These are phyloP conservation scores for Luffa acutangula DNA, from an alignment of 306 rosid species.

Conservation along the genomic window DNA sequence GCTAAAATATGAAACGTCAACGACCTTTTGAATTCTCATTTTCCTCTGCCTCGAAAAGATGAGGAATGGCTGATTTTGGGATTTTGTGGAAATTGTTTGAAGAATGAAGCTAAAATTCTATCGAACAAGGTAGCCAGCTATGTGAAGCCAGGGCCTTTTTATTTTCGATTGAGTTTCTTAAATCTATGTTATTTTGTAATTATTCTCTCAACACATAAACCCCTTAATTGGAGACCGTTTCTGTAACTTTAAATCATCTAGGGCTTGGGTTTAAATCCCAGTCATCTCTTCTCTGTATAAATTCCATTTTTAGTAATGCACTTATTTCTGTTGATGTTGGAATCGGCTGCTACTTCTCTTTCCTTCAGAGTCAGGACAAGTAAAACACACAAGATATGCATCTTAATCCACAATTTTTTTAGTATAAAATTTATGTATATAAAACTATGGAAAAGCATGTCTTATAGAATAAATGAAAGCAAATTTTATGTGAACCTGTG, in stretches of 20 bases:
- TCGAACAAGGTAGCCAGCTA: not conserved
- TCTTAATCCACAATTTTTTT: not conserved
- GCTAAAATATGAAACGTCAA: too few species aligned
- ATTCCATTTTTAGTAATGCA: not conserved
- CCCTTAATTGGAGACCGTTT: not conserved
- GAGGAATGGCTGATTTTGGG: not conserved
- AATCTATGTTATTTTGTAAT: not conserved
- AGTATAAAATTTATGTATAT: not conserved
- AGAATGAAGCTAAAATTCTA: too few species aligned
- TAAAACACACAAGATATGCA: not conserved
- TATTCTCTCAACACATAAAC: not conserved
- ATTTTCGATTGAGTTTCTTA: not conserved
- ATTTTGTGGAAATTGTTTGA: too few species aligned
- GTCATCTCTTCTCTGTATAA: not conserved
- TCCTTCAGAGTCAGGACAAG: not conserved
- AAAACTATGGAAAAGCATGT: not conserved
- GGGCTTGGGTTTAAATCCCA: not conserved
- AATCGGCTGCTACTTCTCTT: not conserved
- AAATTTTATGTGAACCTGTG: not conserved
- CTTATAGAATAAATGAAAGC: not conserved
- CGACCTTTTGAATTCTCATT: not conserved
- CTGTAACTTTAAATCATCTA: not conserved
- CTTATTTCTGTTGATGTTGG: not conserved
- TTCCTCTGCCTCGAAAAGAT: not conserved
- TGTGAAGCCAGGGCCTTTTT: not conserved